Base-by-base conservation (phyloP, 805 yeast genomes). In the Komagataella mondaviorum region DNA sequence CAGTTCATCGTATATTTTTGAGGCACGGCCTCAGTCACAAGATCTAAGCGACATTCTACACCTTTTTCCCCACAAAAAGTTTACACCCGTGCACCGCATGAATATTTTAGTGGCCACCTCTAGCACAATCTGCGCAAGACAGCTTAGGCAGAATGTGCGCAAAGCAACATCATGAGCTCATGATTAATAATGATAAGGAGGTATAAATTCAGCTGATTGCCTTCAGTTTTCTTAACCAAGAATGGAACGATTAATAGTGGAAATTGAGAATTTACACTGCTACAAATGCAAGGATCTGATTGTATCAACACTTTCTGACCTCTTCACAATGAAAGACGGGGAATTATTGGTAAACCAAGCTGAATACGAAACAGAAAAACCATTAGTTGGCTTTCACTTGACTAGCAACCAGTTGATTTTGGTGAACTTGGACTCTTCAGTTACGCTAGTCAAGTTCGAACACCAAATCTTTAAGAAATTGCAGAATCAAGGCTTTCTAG, bases 251-350 rank as follows among this genome's bases (percentile, higher is more conserved):
- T 50, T 62, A n/a, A 53, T 53, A 6, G 47, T 60, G 3, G 51
- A 46, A 3, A 55, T 79, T 44, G 67, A 65, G 3, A 80, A 81
- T 55, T 68, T 80, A 44, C 85, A 80, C 59, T 81, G 86, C 58
- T 66, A 64, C 2, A 75, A 73, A 44, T 81, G 86, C 57, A 75
- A 71, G 53, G 55, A 55, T 3, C 60, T 70, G 10, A 66, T 80
- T 18, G 55, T 56, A 16, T 51, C 55, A 6, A 53, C 63, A 1
- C 52, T 77, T 12, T 48, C 63, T 3, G 52, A 50, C 47, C 51
- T 39, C 10, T 45, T 20, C 45, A 51, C 55, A 23, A 52, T 47
- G 1, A 56, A 60, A 48, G 56, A 57, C 48, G 57, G 59, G 45
- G 51, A 52, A 51, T 10, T 46, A 46, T 24, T 45, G 39, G n/a